Evolutionary conservation across 2,329 filamentous ascomycete genomes (phyloP).

Genomic region (Plectosphaerella sp.): DNA sequence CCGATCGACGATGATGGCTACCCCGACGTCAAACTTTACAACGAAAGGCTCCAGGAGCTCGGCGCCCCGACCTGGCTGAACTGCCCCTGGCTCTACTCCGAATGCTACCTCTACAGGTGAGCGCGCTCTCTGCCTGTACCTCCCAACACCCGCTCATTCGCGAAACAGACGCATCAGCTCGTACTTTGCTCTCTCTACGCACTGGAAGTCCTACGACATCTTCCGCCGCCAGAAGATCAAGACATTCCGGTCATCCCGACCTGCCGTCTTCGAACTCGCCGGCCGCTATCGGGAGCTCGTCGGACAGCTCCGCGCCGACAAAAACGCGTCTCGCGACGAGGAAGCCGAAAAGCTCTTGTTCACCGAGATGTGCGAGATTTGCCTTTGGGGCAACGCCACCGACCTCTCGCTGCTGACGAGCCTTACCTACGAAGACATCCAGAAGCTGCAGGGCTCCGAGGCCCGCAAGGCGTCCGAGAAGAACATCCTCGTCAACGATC

Average conservation of each 20-base stretch:
- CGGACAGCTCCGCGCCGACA: constrained; percentile 54
- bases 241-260: constrained; percentile 87
- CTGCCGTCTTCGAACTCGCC: constrained; percentile 78
- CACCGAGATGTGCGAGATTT: constrained; percentile 91
- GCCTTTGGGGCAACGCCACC: constrained; percentile 95
- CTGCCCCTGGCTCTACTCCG: constrained; percentile 60
- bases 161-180: constrained; percentile 65
- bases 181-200: constrained; percentile 68
- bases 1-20: constrained; percentile 74
- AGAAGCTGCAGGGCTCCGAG: constrained; percentile 87
- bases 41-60: constrained; percentile 73
- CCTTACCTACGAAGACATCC: constrained; percentile 91
- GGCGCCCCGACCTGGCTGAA: constrained; percentile 77
- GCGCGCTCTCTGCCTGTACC: constrained; percentile 1
- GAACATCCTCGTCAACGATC: constrained; percentile 88
- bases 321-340: constrained; percentile 49
- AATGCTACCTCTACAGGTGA: constrained; percentile 6
- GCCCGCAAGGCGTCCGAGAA: constrained; percentile 82
- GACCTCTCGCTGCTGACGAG: constrained; percentile 88
- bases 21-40: constrained; percentile 75
- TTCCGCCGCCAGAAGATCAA: constrained; percentile 87
- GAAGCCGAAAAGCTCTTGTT: constrained; percentile 77
- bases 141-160: neutral
- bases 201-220: constrained; percentile 89
- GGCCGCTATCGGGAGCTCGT: constrained; percentile 73